Base-by-base conservation (phyloP, 2,329 filamentous ascomycete genomes). In the Claviceps humidiphila region DNA sequence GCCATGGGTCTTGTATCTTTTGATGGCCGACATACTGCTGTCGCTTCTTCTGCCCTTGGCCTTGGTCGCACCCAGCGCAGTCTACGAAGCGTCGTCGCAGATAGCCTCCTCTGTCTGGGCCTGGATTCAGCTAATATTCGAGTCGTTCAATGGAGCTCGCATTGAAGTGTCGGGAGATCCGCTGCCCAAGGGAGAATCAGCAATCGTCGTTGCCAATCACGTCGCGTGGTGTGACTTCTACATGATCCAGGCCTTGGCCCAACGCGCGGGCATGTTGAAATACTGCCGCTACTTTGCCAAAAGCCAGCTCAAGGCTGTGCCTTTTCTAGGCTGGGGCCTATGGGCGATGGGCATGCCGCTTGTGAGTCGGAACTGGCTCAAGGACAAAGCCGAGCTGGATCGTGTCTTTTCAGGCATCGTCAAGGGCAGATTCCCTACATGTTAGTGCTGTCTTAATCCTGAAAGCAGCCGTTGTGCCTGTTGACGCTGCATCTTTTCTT, bases 281-380 rank as follows among this genome's bases (percentile, higher is more conserved):
- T 70, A 76, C 49, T 81, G 76, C 59, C 73, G 78, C 30, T 83
- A 79, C 70, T 82, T 83, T 61, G 75, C 78, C 52, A 84, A 82
- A 65, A 71, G 74, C 54, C 73, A 81, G 62, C 68, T 84, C 53
- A 72, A 72, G 54, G 71, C 72, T 65, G 75, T 83, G 13, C 80
- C 79, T 4, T 76, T 84, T 54, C 68, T 82, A 7, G 79, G 80
- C 17, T 82, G 79, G 80, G 80, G 78, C 2, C 68, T 83, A 38
- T 81, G 78, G 78, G 78, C 75, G 3, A 80, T 82, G 71, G 77
- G 78, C 2, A 81, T 83, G 77, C 80, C 79, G 6, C 70, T 83
- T 65, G 77, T 82, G 22, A 80, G 72, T 59, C 68, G 80, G 50
- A 75, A 77, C 51, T 83, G 80, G 79, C 71, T 73, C 58, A 69